These are phyloP conservation scores for Labyrinthula sp. DNA, from an alignment of 352 stramenopile genomes.

Conservation along the genomic window DNA sequence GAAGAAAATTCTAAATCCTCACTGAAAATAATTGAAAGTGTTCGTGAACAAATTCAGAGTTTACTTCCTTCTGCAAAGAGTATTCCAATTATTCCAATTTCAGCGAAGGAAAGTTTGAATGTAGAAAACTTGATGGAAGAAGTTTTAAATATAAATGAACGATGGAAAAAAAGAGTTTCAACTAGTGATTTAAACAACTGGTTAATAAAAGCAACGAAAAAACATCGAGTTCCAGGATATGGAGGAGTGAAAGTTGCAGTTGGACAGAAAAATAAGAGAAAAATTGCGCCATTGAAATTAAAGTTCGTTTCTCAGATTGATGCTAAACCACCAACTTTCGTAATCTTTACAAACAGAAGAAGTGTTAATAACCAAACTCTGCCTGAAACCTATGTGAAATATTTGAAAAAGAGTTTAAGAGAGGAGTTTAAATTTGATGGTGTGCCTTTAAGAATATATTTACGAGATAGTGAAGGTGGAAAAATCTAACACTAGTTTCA, in stretches of 20 bases:
- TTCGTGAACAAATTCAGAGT: constrained; percentile 17
- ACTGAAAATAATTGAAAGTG: constrained; percentile 9
- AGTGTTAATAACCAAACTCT: constrained; percentile 9
- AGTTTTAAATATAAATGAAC: constrained; percentile 33
- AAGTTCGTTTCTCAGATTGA: constrained; percentile 36
- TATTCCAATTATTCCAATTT: constrained; percentile 32
- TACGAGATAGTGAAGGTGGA: too few relatives aligned
- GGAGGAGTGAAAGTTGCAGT: constrained; percentile 3
- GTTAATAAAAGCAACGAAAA: constrained; percentile 25
- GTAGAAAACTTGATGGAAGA: constrained; percentile 24
- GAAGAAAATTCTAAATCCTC: constrained; percentile 14
- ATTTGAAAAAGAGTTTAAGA: constrained; percentile 29
- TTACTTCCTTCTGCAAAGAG: constrained; percentile 5
- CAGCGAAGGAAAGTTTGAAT: constrained; percentile 26
- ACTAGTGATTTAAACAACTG: constrained; percentile 36
- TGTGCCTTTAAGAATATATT: constrained; percentile 33
- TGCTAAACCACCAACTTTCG: constrained; percentile 35
- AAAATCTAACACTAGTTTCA: too few relatives aligned
- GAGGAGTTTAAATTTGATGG: constrained; percentile 35
- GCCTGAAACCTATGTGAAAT: constrained; percentile 31
- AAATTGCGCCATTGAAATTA: constrained; percentile 10
- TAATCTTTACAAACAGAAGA: constrained; percentile 33
- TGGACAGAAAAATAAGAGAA: constrained; percentile 2
- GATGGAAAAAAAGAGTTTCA: constrained; percentile 31
- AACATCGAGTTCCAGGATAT: constrained; percentile 23